These are phyloP conservation scores for Diplodia corticola DNA, from an alignment of 2,329 filamentous ascomycete genomes.

Conservation along the genomic window DNA sequence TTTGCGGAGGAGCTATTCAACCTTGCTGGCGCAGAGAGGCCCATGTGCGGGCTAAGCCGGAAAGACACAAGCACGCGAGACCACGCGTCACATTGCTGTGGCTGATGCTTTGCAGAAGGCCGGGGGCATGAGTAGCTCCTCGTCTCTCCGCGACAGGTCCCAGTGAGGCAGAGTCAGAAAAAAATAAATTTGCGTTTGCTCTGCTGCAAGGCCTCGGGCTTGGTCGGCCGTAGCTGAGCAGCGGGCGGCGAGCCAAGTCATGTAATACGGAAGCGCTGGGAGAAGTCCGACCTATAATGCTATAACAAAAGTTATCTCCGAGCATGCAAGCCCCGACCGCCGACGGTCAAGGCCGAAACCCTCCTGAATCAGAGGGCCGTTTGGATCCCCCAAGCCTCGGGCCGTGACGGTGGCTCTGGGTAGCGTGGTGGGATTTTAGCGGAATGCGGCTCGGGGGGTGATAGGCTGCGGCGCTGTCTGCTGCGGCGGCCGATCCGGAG, in stretches of 20 bases:
- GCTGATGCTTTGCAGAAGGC: not conserved
- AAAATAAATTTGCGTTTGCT: not conserved
- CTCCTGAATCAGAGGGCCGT: constrained; percentile 10
- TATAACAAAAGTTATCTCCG: constrained; percentile 8
- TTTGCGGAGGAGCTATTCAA: constrained; percentile 9
- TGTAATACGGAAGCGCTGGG: constrained; percentile 15
- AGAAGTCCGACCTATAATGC: not conserved
- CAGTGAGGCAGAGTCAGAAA: not conserved
- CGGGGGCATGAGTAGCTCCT: not conserved
- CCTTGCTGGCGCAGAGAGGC: not conserved
- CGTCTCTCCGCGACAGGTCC: not conserved
- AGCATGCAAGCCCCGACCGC: not conserved
- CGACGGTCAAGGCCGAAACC: constrained; percentile 7
- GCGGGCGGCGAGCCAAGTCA: not conserved
- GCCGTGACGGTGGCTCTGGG: not conserved
- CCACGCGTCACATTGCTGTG: constrained; percentile 5
- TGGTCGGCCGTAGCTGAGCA: constrained; percentile 6
- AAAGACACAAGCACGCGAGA: constrained; percentile 8
- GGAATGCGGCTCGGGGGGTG: not conserved
- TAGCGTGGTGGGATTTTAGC: not conserved
- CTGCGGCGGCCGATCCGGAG: not conserved
- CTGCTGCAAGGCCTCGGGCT: not conserved
- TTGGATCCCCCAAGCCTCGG: constrained; percentile 5
- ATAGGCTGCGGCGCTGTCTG: not conserved
- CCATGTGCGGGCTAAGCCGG: constrained; percentile 3